Conservation (phyloP, 106 monocot species). For the Chionographis japonica region DNA sequence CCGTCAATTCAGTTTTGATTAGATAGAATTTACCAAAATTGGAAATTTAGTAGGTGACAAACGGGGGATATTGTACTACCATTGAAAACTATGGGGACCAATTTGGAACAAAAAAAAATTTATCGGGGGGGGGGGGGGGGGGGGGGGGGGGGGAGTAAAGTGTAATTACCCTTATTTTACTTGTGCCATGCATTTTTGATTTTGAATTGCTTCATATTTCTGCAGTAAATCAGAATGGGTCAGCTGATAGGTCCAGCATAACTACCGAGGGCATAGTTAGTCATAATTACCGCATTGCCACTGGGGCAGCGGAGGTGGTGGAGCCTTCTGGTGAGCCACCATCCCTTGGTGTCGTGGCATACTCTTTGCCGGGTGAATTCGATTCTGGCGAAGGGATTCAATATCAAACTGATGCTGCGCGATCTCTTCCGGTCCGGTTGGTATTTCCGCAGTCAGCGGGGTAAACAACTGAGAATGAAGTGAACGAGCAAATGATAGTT, state of each 20-base stretch:
- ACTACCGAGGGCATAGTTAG: not conserved
- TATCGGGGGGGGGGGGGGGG: no score
- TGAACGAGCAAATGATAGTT: not conserved
- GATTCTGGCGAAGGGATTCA: not conserved
- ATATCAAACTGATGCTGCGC: not conserved
- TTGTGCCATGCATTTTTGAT: not conserved
- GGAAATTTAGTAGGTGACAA: no score
- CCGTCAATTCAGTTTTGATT: no score
- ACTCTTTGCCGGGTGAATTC: not conserved
- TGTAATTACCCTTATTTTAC: no score
- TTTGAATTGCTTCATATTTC: not conserved
- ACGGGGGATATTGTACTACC: no score
- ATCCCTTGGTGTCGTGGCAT: not conserved
- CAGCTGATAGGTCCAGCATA: not conserved
- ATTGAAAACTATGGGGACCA: no score
- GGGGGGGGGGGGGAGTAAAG: no score
- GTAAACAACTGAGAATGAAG: not conserved
- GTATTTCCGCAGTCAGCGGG: no score
- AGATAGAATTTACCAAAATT: no score
- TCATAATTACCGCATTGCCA: not conserved
- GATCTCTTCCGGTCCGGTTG: not conserved
- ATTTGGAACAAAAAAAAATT: no score
- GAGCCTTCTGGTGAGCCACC: not conserved
- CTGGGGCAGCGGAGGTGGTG: constrained; percentile 4
- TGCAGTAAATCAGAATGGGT: not conserved